phyloP scores from a whole-genome alignment of 179 eudicot species.

The Silene coronaria region DNA sequence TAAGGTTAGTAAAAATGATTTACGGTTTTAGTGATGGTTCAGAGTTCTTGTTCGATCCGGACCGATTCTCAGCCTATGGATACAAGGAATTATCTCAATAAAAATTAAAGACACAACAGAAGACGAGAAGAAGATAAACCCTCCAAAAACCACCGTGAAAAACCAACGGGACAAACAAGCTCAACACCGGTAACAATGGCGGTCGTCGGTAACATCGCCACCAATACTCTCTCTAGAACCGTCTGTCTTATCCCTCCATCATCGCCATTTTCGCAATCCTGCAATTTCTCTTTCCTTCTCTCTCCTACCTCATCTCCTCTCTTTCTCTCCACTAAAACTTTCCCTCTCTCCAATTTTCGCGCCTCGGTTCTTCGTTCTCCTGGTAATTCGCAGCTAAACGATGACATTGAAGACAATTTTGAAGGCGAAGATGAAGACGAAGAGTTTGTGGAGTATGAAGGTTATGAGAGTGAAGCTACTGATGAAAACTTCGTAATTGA shows the following conservation, averaged over 20 bases:
- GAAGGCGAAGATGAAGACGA: constrained; percentile 28
- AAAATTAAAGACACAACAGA: neutral
- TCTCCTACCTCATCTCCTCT: neutral
- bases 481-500: constrained; percentile 31
- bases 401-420: constrained; percentile 4
- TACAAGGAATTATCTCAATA: too few species aligned
- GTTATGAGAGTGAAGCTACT: constrained; percentile 22
- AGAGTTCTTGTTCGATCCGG: too few species aligned
- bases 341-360: constrained; percentile 20
- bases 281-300: constrained; percentile 7
- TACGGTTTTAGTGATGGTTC: too few species aligned
- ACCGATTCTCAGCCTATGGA: too few species aligned
- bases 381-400: neutral
- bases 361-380: constrained; percentile 24
- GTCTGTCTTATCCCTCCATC: constrained; percentile 2
- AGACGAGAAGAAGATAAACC: neutral
- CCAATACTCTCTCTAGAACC: neutral
- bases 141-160: constrained; percentile 1
- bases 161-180: neutral
- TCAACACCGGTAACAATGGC: constrained; percentile 9
- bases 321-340: constrained; percentile 23
- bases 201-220: neutral
- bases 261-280: neutral
- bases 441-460: constrained; percentile 27
- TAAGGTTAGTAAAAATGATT: too few species aligned